Conservation (phyloP, 2,329 filamentous ascomycete species). For the Metarhizium sp. region DNA sequence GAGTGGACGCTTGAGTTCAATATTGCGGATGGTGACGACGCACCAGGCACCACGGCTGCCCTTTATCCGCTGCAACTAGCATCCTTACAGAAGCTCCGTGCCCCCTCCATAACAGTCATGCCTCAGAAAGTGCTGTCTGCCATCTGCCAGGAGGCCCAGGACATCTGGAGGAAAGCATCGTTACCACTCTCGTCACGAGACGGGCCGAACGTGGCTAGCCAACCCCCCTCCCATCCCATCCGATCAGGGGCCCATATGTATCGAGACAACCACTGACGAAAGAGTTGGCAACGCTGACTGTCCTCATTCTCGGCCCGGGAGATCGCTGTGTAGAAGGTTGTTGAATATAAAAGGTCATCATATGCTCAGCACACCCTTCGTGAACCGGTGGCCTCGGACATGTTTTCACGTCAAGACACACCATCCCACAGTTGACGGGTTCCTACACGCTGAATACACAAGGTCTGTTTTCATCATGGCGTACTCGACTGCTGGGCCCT, state of each 20-base stretch:
- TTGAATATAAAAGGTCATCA: not conserved
- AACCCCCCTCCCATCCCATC: not conserved
- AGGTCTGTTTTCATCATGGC: not conserved
- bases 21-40: not conserved
- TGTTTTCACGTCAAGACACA: not conserved
- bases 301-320: not conserved
- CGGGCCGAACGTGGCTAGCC: not conserved
- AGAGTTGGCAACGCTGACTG: not conserved
- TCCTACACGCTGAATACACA: not conserved
- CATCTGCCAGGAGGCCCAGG: not conserved
- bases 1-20: not conserved
- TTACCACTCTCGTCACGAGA: not conserved
- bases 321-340: not conserved
- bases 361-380: not conserved
- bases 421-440: not conserved
- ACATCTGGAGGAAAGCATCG: not conserved
- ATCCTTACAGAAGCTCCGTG: no score
- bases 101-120: not conserved
- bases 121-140: not conserved
- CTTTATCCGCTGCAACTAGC: not conserved
- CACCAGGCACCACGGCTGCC: not conserved
- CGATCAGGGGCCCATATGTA: not conserved
- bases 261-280: not conserved
- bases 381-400: not conserved
- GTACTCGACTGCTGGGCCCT: not conserved